Conservation (phyloP, 331 rosid genomes). For the Stylosanthes scabra region DNA sequence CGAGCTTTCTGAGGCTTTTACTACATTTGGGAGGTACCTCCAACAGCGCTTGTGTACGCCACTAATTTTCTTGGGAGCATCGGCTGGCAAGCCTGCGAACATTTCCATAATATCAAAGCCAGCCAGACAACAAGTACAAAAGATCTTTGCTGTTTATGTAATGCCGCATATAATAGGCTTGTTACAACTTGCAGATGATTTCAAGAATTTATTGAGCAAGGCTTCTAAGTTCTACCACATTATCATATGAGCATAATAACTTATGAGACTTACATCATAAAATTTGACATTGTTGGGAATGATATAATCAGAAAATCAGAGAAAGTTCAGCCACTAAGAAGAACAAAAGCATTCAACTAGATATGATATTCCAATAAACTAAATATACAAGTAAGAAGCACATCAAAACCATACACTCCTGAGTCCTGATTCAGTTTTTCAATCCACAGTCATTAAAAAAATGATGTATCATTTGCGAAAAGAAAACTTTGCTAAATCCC, state of each 20-base stretch:
- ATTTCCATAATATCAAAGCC: constrained; percentile 32
- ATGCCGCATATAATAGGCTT: constrained; percentile 3
- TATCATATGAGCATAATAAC: constrained; percentile 12
- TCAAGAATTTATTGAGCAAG: not conserved
- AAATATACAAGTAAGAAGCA: not conserved
- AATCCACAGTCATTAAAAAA: not conserved
- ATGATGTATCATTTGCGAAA: not conserved
- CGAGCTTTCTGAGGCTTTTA: constrained; percentile 47
- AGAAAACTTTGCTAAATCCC: not conserved
- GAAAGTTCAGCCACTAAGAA: constrained; percentile 6
- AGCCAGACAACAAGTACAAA: constrained; percentile 21
- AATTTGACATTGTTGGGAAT: not conserved
- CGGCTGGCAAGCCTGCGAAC: constrained; percentile 78
- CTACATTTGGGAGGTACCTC: constrained; percentile 68
- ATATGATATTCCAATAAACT: not conserved
- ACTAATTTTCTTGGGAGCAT: constrained; percentile 85
- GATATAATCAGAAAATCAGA: not conserved
- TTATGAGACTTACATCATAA: not conserved
- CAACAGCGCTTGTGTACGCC: constrained; percentile 99
- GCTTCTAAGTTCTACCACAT: constrained; percentile 23
- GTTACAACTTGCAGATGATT: constrained; percentile 3
- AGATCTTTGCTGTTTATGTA: not conserved
- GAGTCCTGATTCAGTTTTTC: constrained; percentile 11
- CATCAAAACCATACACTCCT: not conserved
- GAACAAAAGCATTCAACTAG: constrained; percentile 2